Conservation (phyloP, 106 monocot species). For the Agapanthus africanus region DNA sequence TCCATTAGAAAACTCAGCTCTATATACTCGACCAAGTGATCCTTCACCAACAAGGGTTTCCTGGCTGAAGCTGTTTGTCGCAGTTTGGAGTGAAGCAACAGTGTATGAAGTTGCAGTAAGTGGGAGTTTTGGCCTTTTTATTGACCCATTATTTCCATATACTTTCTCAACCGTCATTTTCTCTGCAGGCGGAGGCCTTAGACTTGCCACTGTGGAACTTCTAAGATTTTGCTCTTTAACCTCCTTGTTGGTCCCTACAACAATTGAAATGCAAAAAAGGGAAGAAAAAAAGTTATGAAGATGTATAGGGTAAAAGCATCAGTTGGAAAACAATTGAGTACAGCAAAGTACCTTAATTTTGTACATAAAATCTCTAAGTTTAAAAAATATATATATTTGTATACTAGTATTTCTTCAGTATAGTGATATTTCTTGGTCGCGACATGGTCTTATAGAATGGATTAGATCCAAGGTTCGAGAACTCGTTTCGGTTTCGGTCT, state of each 20-base stretch:
- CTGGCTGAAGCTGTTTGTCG: slow-evolving; percentile 81
- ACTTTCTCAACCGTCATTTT: slow-evolving; percentile 34
- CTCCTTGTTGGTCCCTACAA: slow-evolving; percentile 39
- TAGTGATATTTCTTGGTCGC: too few relatives aligned
- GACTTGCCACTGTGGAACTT: slow-evolving; percentile 26
- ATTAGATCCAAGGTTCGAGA: too few relatives aligned
- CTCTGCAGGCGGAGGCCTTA: slow-evolving; percentile 39
- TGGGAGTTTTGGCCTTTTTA: slow-evolving; percentile 31
- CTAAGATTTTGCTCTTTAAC: slow-evolving; percentile 27
- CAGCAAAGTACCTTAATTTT: neutral
- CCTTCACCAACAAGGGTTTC: slow-evolving; percentile 88
- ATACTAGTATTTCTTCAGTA: too few relatives aligned
- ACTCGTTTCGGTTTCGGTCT: too few relatives aligned
- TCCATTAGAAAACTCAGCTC: slow-evolving; percentile 65
- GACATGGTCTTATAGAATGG: too few relatives aligned
- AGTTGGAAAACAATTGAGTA: neutral
- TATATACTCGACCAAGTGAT: slow-evolving; percentile 85
- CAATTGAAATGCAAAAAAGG: neutral
- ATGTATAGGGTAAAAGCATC: neutral
- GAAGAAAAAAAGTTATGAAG: neutral
- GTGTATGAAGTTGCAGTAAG: slow-evolving; percentile 74
- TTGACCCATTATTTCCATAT: slow-evolving; percentile 35
- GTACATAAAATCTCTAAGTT: neutral
- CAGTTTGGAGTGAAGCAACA: slow-evolving; percentile 71
- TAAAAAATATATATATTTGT: too few relatives aligned